Base-by-base conservation (phyloP, 2,329 filamentous ascomycete species). In the Ophiosphaerella herpotricha region DNA sequence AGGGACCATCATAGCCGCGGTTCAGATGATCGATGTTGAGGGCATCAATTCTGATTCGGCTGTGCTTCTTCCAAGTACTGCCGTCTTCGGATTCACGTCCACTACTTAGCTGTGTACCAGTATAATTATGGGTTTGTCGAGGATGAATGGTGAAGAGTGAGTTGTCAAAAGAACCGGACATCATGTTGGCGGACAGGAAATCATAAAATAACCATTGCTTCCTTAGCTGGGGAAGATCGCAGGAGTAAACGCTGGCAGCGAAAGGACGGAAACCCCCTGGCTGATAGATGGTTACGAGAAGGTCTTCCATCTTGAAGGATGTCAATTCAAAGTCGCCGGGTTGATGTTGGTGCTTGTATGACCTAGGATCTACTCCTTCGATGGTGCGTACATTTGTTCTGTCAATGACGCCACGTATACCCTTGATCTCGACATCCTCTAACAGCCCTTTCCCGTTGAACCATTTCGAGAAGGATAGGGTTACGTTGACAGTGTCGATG, bases 161-260 rank as follows among this genome's bases (percentile, higher is more conserved):
- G 47, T 94, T 91, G 67, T 99, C 94, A 62, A 90, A 96, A 0
- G 91, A 94, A 1, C 94, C 94, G 11, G 91, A 96, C 85, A 97
- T 96, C 73, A 94, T 93, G 67, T 90, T 97, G 14, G 94, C 94
- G 0, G 90, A 94, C 24, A 99, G 77, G 61, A 99, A 95, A 72
- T 99, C 94, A 77, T 99, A 99, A 72, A 97, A 97, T 0, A 99
- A 81, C 89, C 91, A 99, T 66, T 96, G 93, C 68, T 97, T 97
- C 44, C 94, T 85, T 39, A 99, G 78, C 64, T 94, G 89, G 1
- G 94, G 93, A 34, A 99, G 82, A 67, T 97, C 93, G 72, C 93
- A 97, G 6, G 91, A 94, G 77, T 90, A 99, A 54, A 99, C 95
- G 77, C 92, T 97, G 59, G 96, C 86, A 0, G 91, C 88, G 72